Evolutionary conservation across 2,329 filamentous ascomycete genomes (phyloP).

Genomic region (Huntiella moniliformis): DNA sequence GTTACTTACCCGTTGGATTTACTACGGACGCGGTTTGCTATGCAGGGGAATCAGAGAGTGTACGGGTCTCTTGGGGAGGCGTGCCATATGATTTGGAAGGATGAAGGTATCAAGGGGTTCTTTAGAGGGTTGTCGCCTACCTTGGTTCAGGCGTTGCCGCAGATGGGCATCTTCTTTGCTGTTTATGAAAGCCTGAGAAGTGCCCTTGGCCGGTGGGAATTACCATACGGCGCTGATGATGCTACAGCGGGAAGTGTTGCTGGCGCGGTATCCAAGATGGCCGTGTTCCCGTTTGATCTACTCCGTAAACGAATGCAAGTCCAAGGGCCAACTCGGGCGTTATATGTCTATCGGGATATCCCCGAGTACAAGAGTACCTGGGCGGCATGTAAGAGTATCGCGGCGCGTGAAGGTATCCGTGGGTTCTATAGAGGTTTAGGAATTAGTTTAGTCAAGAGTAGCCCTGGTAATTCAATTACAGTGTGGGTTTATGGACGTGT

Average conservation of each 20-base stretch:
- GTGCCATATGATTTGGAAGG: constrained; percentile 49
- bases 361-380: constrained; percentile 59
- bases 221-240: constrained; percentile 62
- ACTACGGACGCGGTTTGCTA: constrained; percentile 86
- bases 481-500: constrained; percentile 86
- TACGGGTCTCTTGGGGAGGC: constrained; percentile 55
- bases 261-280: constrained; percentile 68
- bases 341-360: constrained; percentile 74
- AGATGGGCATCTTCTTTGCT: constrained; percentile 93
- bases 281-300: constrained; percentile 81
- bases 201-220: constrained; percentile 32
- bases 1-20: constrained; percentile 85
- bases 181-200: constrained; percentile 62
- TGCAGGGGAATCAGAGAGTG: constrained; percentile 64
- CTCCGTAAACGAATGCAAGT: constrained; percentile 88
- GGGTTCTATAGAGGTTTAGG: constrained; percentile 77
- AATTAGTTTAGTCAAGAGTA: constrained; percentile 81
- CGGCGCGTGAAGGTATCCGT: constrained; percentile 52
- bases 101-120: constrained; percentile 65
- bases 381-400: constrained; percentile 47
- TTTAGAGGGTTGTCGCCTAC: constrained; percentile 74
- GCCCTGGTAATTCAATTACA: constrained; percentile 78
- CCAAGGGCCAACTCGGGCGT: constrained; percentile 65
- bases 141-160: constrained; percentile 74
- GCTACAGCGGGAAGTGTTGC: constrained; percentile 66